phyloP scores from a whole-genome alignment of 1,139 yeast species.

The Pneumocystis murina region DNA sequence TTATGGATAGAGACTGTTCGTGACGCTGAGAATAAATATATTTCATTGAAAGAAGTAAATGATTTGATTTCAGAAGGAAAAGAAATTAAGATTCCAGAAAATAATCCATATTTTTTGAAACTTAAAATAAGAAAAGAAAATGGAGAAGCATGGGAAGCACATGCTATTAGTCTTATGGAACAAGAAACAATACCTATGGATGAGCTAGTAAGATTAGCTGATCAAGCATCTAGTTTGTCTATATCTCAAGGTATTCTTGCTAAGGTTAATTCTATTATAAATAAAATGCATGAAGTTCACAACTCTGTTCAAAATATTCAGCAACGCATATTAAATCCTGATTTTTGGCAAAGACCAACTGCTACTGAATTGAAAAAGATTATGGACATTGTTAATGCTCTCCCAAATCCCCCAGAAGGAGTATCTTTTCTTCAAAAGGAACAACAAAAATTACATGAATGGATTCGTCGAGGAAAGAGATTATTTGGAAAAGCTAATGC shows the following conservation, averaged over 20 bases:
- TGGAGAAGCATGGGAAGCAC: slow-evolving; percentile 18
- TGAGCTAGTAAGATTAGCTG: slow-evolving; percentile 2
- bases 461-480: slow-evolving; percentile 33
- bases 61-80: slow-evolving; percentile 28
- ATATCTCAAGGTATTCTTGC: slow-evolving; percentile 5
- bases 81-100: slow-evolving; percentile 23
- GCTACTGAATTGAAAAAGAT: slow-evolving; percentile 14
- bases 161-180: slow-evolving; percentile 12
- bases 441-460: slow-evolving; percentile 26
- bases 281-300: slow-evolving; percentile 22
- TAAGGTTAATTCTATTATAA: slow-evolving; percentile 15
- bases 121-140: slow-evolving; percentile 8
- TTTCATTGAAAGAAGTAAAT: slow-evolving; percentile 27
- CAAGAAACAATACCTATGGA: slow-evolving; percentile 9
- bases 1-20: slow-evolving; percentile 32
- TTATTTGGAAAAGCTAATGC: slow-evolving; percentile 28
- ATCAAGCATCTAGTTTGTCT: slow-evolving; percentile 4
- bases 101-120: slow-evolving; percentile 17
- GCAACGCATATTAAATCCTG: slow-evolving; percentile 7
- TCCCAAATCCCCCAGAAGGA: slow-evolving; percentile 10
- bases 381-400: slow-evolving; percentile 9
- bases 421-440: slow-evolving; percentile 16
- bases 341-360: slow-evolving; percentile 9
- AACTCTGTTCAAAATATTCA: slow-evolving; percentile 6
- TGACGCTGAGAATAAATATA: slow-evolving; percentile 15